Percentiles rank a stretch among this genome's conserved stretches.
Conservation (phyloP, 495 filamentous ascomycete species). For the Tuber borchii region DNA sequence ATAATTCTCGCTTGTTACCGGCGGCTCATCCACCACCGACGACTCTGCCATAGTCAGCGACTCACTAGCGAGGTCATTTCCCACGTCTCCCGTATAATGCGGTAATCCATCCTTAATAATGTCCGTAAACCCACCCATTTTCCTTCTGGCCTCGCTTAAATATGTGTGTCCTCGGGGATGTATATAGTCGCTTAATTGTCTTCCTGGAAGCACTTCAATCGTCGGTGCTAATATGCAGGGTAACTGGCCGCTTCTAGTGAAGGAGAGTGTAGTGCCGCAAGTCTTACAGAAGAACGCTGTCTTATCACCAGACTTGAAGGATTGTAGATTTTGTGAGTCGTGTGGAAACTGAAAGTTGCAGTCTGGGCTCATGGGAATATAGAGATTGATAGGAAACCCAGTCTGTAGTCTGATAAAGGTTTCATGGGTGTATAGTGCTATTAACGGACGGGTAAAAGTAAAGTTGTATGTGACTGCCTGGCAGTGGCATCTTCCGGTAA, state of each 20-base stretch:
- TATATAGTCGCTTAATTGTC: constrained; percentile 3
- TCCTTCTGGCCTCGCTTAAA: not conserved
- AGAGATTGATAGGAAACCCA: constrained; percentile 14
- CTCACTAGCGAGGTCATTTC: not conserved
- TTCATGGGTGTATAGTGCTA: constrained; percentile 14
- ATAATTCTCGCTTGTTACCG: not conserved
- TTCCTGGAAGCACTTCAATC: constrained; percentile 9
- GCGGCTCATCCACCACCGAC: not conserved
- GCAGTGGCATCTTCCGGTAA: constrained; percentile 17
- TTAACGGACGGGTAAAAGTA: not conserved
- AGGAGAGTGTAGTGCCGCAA: constrained; percentile 12
- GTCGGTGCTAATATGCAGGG: constrained; percentile 7
- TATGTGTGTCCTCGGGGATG: constrained; percentile 8
- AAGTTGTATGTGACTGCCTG: constrained; percentile 6
- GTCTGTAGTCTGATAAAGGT: constrained; percentile 3
- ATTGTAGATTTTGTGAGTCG: not conserved
- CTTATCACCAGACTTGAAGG: not conserved
- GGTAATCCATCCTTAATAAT: constrained; percentile 15
- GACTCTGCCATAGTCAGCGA: not conserved
- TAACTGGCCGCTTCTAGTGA: not conserved
- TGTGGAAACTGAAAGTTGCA: not conserved
- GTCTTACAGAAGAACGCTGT: constrained; percentile 12
- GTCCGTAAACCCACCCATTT: constrained; percentile 2
- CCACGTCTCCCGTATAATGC: not conserved
- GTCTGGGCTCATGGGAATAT: constrained; percentile 2